phyloP scores from a whole-genome alignment of 1,284 basidiomycete species.

The Rhodotorula sp. region DNA sequence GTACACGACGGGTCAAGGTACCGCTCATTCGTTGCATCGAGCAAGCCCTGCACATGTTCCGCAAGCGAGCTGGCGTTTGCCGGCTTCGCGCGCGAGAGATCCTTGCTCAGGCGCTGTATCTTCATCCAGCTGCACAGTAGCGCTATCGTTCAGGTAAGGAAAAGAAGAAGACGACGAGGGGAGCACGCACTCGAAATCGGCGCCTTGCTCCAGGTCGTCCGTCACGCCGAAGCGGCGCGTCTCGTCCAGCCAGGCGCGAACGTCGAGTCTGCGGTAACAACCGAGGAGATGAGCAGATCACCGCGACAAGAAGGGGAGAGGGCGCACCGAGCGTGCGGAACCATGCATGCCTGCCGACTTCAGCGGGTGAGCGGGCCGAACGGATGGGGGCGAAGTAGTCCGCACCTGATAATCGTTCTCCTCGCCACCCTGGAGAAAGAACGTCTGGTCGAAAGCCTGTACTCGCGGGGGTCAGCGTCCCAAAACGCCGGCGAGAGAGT shows the following conservation, averaged over 20 bases:
- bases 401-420: no score
- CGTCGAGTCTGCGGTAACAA: no score
- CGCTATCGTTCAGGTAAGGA: no score
- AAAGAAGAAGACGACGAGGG: no score
- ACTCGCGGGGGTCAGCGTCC: no score
- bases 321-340: conserved; percentile 1
- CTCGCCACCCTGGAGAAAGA: no score
- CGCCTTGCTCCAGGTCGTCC: conserved; percentile 22
- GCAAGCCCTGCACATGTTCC: conserved; percentile 20
- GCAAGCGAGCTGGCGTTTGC: conserved; percentile 17
- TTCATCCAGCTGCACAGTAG: conserved; percentile 12
- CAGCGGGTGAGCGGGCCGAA: background rate
- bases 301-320: no score
- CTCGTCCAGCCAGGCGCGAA: conserved; percentile 20
- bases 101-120: conserved; percentile 16
- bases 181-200: conserved; percentile 15
- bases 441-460: background rate
- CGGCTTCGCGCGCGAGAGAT: conserved; percentile 12
- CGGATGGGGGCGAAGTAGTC: conserved; percentile 4
- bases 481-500: no score
- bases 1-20: conserved; percentile 12
- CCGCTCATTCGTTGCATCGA: conserved; percentile 10
- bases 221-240: conserved; percentile 11
- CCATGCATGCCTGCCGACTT: conserved; percentile 16
- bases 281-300: no score